Base-by-base conservation (phyloP, 148 eudicot species). In the Drosera capensis region DNA sequence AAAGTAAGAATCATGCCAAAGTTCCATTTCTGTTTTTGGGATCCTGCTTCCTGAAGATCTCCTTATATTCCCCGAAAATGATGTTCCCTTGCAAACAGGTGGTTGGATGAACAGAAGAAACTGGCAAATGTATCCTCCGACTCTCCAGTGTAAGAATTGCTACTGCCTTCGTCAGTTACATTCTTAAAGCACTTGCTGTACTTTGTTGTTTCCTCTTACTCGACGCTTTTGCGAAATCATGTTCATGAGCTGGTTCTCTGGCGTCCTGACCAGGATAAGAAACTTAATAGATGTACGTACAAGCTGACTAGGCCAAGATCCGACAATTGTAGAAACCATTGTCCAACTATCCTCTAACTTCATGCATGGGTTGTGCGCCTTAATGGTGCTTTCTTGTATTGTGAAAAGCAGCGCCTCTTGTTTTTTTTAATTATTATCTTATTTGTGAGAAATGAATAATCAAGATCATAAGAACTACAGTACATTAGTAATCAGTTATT, bases 21-120 rank as follows among this genome's bases (percentile, higher is more conserved):
- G 23, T 8, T 1, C 45, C 25, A 14, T 30, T 22, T 25, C 21
- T 21, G 12, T 25, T 15, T 51, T 22, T 8, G 16, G 29, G 14
- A 29, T 25, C 35, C 17, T 5, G 7, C 18, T 22, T 12, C 23
- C 20, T 23, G 17, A 5, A 1, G 20, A 5, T 19, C 23, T 42
- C 25, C 7, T 25, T 23, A 13, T 34, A 4, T 34, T 34, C 14
- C 38, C 28, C 22, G 40, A 1, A 49, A 18, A 14, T 50, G 41
- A 5, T 50, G 2, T 60, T 25, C 7, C 23, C 49, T 38, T 21
- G 20, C 36, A 39, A 37, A 36, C 70, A 80, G 97, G 72, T 88
- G 97, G 97, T 29, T 88, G 48, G 70, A 88, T 71, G 97, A 75
- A 26, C 97, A 88, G 62, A 88, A 88, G 74, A 62, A 75, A 54